Evolutionary conservation across 257 asterid species (phyloP).

Genomic region (Cinchona pubescens): DNA sequence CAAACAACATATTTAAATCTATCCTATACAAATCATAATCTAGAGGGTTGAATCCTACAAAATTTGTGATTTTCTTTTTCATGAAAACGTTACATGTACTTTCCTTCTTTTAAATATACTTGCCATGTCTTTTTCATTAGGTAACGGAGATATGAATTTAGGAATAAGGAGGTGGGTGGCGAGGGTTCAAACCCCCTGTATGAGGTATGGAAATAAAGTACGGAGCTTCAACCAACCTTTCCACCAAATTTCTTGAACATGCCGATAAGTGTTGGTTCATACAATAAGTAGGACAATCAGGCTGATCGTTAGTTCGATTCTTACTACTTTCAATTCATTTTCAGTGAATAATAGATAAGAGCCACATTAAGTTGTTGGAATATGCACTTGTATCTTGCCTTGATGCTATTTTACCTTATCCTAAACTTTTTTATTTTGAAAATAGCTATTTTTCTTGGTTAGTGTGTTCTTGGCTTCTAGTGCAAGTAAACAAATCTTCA

Average conservation of each 20-base stretch:
- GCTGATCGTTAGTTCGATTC: too few relatives aligned
- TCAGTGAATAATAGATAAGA: too few relatives aligned
- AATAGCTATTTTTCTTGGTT: neutral
- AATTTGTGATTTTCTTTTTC: too few relatives aligned
- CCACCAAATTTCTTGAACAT: neutral
- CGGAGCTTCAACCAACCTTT: constrained; percentile 10
- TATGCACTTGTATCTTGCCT: too few relatives aligned
- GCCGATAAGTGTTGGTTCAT: too few relatives aligned
- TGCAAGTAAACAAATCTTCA: neutral
- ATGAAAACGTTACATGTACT: neutral
- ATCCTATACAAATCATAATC: too few relatives aligned
- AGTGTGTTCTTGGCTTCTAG: neutral
- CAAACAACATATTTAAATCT: neutral
- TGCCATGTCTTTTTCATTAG: neutral
- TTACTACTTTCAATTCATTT: too few relatives aligned
- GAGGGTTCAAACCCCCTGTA: neutral
- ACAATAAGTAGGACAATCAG: too few relatives aligned
- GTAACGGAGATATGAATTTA: neutral
- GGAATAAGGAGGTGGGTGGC: neutral
- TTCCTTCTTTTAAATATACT: neutral
- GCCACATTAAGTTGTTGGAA: too few relatives aligned
- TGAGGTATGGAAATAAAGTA: neutral
- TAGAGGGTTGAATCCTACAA: too few relatives aligned
- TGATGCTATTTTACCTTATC: too few relatives aligned
- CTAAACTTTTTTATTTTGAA: too few relatives aligned